Conservation (phyloP, 2,329 filamentous ascomycete genomes). For the Byssochlamys sp. region DNA sequence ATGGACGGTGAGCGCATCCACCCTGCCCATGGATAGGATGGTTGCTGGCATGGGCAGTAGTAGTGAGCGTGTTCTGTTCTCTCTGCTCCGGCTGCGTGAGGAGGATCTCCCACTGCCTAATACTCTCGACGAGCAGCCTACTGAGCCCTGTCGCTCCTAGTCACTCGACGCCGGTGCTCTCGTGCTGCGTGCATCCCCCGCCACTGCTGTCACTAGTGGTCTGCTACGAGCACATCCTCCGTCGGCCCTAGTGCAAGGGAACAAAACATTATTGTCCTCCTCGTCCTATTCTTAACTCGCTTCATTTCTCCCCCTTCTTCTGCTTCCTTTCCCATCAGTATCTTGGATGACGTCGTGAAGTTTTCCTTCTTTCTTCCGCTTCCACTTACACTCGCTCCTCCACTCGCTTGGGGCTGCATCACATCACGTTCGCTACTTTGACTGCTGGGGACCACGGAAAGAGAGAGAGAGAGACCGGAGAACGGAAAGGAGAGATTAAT, state of each 20-base stretch:
- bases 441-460: constrained; percentile 8
- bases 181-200: neutral
- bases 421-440: constrained; percentile 33
- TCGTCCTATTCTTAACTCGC: constrained; percentile 14
- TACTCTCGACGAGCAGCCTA: neutral
- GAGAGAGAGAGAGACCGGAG: neutral
- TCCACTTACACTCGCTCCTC: constrained; percentile 27
- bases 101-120: neutral
- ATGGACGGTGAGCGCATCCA: neutral
- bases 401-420: constrained; percentile 29
- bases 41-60: neutral
- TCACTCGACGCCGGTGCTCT: neutral
- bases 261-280: constrained; percentile 10
- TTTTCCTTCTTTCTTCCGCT: constrained; percentile 16
- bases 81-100: neutral
- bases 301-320: constrained; percentile 6
- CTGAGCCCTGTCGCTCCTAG: neutral
- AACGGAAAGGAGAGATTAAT: constrained; percentile 6
- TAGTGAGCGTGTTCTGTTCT: neutral
- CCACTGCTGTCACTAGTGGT: neutral
- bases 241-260: constrained; percentile 1
- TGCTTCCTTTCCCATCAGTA: constrained; percentile 1
- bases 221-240: neutral
- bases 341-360: constrained; percentile 21
- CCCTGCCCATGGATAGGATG: neutral